phyloP scores from a whole-genome alignment of 1,284 basidiomycete genomes.

The Apiotrichum sp. region DNA sequence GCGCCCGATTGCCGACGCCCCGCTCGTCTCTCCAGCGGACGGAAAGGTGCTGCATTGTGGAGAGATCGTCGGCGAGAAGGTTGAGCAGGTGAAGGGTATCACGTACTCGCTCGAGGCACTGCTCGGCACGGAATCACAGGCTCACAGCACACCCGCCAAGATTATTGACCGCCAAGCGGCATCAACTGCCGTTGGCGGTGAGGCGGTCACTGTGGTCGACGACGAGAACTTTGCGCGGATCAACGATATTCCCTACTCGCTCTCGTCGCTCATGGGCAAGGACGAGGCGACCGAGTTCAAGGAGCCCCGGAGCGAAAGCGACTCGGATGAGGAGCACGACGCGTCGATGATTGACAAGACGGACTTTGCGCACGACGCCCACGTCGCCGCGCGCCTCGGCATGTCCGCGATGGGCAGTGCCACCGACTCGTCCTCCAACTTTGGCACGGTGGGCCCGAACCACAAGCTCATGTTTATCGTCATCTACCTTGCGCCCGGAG shows the following conservation, averaged over 20 bases:
- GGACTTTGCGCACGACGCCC: constrained; percentile 57
- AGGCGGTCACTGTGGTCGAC: constrained; percentile 23
- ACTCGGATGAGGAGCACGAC: constrained; percentile 28
- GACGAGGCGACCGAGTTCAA: constrained; percentile 19
- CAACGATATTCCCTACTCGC: constrained; percentile 92
- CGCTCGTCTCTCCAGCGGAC: constrained; percentile 87
- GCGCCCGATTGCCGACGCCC: constrained; percentile 70
- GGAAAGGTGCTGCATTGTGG: constrained; percentile 91
- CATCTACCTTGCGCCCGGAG: constrained; percentile 95
- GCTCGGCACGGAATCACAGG: constrained; percentile 56
- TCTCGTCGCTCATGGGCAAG: constrained; percentile 69
- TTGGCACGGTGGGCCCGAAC: constrained; percentile 49
- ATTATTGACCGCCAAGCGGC: constrained; percentile 16
- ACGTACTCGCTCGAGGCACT: constrained; percentile 93
- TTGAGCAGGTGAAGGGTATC: constrained; percentile 97
- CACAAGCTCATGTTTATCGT: constrained; percentile 88
- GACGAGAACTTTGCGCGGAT: constrained; percentile 91
- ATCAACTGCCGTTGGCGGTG: constrained; percentile 46
- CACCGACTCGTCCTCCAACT: constrained; percentile 48
- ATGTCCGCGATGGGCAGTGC: constrained; percentile 53
- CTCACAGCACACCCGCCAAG: constrained; percentile 18
- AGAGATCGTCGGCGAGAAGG: constrained; percentile 67
- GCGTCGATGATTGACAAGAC: constrained; percentile 36
- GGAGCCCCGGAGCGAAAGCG: constrained; percentile 6
- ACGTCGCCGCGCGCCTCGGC: constrained; percentile 46